Evolutionary conservation across 306 rosid species (phyloP).

Genomic region (Hylodesmum podocarpum): DNA sequence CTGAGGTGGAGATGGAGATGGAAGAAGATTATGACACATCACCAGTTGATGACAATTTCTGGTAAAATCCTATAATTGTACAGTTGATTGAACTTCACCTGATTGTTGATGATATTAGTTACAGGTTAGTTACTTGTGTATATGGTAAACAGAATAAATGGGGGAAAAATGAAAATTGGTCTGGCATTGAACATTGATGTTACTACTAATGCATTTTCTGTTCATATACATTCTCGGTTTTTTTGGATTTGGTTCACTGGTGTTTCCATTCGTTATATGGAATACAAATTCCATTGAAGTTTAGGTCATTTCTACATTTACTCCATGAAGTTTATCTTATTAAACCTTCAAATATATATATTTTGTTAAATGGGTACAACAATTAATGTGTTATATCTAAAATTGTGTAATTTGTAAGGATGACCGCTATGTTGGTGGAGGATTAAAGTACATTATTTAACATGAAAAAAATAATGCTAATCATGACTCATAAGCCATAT

Average conservation of each 20-base stretch:
- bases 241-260: conserved; percentile 22
- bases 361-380: background rate
- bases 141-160: conserved; percentile 39
- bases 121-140: conserved; percentile 66
- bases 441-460: background rate
- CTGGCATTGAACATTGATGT: conserved; percentile 60
- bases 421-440: background rate
- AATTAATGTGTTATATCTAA: background rate
- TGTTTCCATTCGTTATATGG: background rate
- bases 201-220: conserved; percentile 46
- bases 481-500: no score
- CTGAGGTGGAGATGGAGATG: conserved; percentile 76
- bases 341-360: background rate
- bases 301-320: background rate
- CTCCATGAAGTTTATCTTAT: background rate
- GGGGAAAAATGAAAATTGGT: conserved; percentile 37
- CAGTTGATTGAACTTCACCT: conserved; percentile 55
- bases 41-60: conserved; percentile 66
- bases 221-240: conserved; percentile 31
- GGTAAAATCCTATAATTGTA: conserved; percentile 72
- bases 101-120: conserved; percentile 68
- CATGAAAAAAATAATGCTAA: no score
- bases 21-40: conserved; percentile 48
- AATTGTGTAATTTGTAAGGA: background rate
- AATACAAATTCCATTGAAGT: background rate